These are phyloP conservation scores for Phytophthora sp. DNA, from an alignment of 352 stramenopile species.

Conservation along the genomic window DNA sequence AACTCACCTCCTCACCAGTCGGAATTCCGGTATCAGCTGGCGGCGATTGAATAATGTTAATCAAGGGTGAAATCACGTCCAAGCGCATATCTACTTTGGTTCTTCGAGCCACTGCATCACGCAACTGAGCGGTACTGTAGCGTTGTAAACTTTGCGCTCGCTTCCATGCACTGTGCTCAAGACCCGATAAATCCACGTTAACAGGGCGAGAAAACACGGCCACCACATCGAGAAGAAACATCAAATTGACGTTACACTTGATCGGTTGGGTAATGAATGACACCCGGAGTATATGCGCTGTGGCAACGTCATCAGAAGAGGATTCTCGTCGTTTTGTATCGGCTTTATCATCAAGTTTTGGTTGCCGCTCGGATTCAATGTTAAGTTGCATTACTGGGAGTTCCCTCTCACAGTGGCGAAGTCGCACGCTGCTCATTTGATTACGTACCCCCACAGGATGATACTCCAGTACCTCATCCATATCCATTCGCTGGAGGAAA, in stretches of 20 bases:
- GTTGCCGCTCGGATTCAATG: constrained; percentile 55
- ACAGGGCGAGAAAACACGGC: constrained; percentile 76
- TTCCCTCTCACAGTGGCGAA: constrained; percentile 71
- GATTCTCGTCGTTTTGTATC: constrained; percentile 25
- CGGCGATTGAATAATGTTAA: constrained; percentile 71
- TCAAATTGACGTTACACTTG: constrained; percentile 80
- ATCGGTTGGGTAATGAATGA: constrained; percentile 83
- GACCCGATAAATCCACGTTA: constrained; percentile 76
- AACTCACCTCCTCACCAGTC: constrained; percentile 44
- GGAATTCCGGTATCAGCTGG: constrained; percentile 17
- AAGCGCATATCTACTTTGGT: constrained; percentile 78
- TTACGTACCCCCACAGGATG: constrained; percentile 59
- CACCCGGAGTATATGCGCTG: constrained; percentile 51
- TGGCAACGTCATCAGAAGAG: constrained; percentile 16
- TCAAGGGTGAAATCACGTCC: constrained; percentile 82
- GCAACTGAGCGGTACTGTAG: constrained; percentile 79
- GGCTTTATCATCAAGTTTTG: constrained; percentile 20
- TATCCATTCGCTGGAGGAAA: constrained; percentile 80
- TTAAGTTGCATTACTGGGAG: constrained; percentile 74
- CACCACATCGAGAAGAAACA: constrained; percentile 71
- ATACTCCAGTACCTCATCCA: constrained; percentile 70
- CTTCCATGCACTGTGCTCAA: constrained; percentile 76
- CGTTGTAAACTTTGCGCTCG: constrained; percentile 77
- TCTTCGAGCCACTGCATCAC: constrained; percentile 66
- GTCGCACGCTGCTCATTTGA: constrained; percentile 77